These are phyloP conservation scores for Azolla pinnata DNA, from an alignment of 75 land plant genomes.

Conservation along the genomic window DNA sequence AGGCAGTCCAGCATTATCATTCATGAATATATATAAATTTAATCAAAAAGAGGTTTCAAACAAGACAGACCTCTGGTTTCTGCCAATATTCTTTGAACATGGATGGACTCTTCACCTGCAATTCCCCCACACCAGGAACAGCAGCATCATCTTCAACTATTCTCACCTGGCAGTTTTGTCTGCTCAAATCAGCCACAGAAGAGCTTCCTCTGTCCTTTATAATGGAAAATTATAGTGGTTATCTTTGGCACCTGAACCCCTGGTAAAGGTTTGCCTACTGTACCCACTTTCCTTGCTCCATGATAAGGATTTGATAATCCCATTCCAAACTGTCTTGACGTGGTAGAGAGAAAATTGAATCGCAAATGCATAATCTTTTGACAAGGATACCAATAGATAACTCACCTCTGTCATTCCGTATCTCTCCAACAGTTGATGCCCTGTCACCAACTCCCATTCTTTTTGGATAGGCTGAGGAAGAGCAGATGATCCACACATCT, in stretches of 20 bases:
- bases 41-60: background rate
- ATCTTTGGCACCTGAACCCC: slow-evolving; percentile 83
- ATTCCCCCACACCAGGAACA: slow-evolving; percentile 53
- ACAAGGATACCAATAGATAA: no score
- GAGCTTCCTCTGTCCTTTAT: no score
- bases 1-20: background rate
- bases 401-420: slow-evolving; percentile 99
- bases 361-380: background rate
- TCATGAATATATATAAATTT: background rate
- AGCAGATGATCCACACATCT: slow-evolving; percentile 99
- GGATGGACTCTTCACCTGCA: slow-evolving; percentile 86
- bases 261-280: slow-evolving; percentile 92
- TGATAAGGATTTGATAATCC: slow-evolving; percentile 83
- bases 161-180: slow-evolving; percentile 56
- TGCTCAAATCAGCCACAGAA: no score
- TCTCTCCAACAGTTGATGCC: slow-evolving; percentile 88
- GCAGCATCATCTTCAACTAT: slow-evolving; percentile 53
- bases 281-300: slow-evolving; percentile 77
- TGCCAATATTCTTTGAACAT: slow-evolving; percentile 93
- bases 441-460: slow-evolving; percentile 86
- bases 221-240: no score
- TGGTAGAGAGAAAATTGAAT: background rate
- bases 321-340: slow-evolving; percentile 77
- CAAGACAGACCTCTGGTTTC: slow-evolving; percentile 43
- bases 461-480: slow-evolving; percentile 87